A percentile compares a stretch with the other conserved stretches of the same genome.
These are phyloP conservation scores for Cryptococcus maquisensis DNA, from an alignment of 1,284 basidiomycete genomes.

Conservation along the genomic window DNA sequence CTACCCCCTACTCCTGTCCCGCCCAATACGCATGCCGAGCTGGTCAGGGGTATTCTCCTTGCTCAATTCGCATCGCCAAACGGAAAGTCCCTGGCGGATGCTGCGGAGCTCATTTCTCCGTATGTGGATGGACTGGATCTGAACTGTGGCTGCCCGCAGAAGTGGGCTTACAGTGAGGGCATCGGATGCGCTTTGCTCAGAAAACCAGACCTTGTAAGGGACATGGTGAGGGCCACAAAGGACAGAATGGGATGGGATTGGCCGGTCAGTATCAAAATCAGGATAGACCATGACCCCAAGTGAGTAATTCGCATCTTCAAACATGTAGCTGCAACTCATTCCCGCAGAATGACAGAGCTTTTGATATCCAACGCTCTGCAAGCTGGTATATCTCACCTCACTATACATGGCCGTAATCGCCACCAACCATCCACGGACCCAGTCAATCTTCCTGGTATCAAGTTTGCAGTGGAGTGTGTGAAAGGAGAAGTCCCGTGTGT, in stretches of 20 bases:
- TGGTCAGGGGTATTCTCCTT: conserved; percentile 54
- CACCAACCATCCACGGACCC: conserved; percentile 56
- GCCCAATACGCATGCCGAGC: conserved; percentile 30
- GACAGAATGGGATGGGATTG: conserved; percentile 54
- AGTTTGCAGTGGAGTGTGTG: conserved; percentile 54
- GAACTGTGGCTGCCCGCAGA: conserved; percentile 57
- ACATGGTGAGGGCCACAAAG: conserved; percentile 56
- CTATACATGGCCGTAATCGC: conserved; percentile 58
- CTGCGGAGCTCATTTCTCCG: conserved; percentile 54
- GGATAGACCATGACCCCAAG: conserved; percentile 55
- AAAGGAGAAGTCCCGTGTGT: conserved; percentile 55
- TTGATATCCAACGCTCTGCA: conserved; percentile 52
- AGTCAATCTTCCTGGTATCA: conserved; percentile 53
- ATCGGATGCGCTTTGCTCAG: conserved; percentile 58
- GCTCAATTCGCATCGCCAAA: conserved; percentile 58
- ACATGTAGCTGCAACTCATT: background rate
- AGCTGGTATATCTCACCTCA: conserved; percentile 50
- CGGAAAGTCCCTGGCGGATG: conserved; percentile 54
- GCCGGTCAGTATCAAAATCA: conserved; percentile 59
- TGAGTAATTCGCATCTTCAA: conserved; percentile 22
- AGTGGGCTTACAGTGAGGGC: conserved; percentile 56
- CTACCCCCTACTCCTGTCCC: conserved; percentile 25
- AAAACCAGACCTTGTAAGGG: conserved; percentile 56
- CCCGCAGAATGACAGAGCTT: conserved; percentile 51
- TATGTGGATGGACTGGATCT: conserved; percentile 58